phyloP scores from a whole-genome alignment of 179 eudicot genomes.

The Beta lomatogona region DNA sequence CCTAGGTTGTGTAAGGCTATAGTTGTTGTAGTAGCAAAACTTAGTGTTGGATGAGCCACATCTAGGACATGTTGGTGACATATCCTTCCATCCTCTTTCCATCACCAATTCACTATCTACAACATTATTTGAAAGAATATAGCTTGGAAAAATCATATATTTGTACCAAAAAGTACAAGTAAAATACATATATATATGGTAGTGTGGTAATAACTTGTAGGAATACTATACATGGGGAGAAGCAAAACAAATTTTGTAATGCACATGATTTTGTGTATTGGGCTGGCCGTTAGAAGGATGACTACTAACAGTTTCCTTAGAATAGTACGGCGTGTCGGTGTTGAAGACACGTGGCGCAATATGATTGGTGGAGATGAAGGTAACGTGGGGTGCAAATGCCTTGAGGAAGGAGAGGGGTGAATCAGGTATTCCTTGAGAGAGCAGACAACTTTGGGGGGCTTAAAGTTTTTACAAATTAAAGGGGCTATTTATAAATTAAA shows the following conservation, averaged over 20 bases:
- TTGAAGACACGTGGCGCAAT: conserved; percentile 32
- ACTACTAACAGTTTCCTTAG: conserved; percentile 41
- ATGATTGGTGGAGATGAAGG: conserved; percentile 41
- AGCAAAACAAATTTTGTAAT: conserved; percentile 15
- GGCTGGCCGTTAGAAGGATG: conserved; percentile 35
- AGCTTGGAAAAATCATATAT: conserved; percentile 20
- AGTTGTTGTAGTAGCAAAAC: conserved; percentile 84
- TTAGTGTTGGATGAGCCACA: conserved; percentile 80
- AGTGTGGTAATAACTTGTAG: neutral
- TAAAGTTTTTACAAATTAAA: neutral
- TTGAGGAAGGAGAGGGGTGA: conserved; percentile 31
- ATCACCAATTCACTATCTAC: conserved; percentile 26
- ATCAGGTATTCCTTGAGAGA: conserved; percentile 25
- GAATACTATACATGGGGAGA: neutral
- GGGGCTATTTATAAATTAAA: neutral
- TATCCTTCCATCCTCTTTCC: conserved; percentile 75
- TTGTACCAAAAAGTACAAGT: conserved; percentile 22
- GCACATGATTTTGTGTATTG: conserved; percentile 33
- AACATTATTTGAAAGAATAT: conserved; percentile 17
- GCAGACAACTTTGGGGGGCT: conserved; percentile 31
- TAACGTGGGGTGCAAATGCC: conserved; percentile 39
- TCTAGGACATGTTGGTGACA: conserved; percentile 64
- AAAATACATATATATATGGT: neutral
- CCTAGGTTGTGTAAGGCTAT: conserved; percentile 76
- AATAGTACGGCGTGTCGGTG: conserved; percentile 47